Percentiles rank a stretch among this genome's conserved stretches.
Conservation (phyloP, 345 rosid species). For the Physaria fendleri region DNA sequence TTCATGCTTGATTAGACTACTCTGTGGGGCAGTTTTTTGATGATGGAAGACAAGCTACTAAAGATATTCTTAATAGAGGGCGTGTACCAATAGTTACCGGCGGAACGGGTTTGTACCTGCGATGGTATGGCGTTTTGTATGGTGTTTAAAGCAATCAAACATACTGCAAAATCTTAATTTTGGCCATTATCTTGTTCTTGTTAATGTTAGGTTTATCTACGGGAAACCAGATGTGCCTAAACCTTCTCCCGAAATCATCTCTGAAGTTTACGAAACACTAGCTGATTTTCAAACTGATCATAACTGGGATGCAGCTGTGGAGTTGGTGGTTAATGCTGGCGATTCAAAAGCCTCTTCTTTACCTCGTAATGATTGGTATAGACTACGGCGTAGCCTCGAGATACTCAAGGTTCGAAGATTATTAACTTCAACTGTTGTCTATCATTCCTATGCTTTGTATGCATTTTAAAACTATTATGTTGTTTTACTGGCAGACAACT, state of each 20-base stretch:
- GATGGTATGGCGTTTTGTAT: constrained; percentile 51
- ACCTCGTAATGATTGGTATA: constrained; percentile 85
- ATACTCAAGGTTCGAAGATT: constrained; percentile 63
- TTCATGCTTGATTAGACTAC: constrained; percentile 48
- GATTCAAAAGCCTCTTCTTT: constrained; percentile 55
- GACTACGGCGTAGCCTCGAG: constrained; percentile 87
- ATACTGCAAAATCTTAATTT: neutral
- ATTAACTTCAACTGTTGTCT: constrained; percentile 3
- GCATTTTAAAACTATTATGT: neutral
- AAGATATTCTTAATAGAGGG: constrained; percentile 49
- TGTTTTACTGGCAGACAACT: constrained; percentile 50
- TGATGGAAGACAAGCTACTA: constrained; percentile 71
- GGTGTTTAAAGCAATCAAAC: neutral
- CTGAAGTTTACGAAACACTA: constrained; percentile 57
- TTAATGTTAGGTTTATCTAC: constrained; percentile 55
- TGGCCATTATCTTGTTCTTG: neutral
- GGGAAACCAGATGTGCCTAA: constrained; percentile 92
- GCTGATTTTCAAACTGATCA: constrained; percentile 44
- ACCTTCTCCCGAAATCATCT: constrained; percentile 61
- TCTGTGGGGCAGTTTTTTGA: constrained; percentile 72
- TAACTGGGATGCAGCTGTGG: constrained; percentile 84
- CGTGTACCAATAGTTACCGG: constrained; percentile 81
- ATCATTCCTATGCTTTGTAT: no score
- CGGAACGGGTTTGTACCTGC: constrained; percentile 87
- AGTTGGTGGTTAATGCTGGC: constrained; percentile 69